These are phyloP conservation scores for Soucietia sequanensis DNA, from an alignment of 805 yeast genomes.

Conservation along the genomic window DNA sequence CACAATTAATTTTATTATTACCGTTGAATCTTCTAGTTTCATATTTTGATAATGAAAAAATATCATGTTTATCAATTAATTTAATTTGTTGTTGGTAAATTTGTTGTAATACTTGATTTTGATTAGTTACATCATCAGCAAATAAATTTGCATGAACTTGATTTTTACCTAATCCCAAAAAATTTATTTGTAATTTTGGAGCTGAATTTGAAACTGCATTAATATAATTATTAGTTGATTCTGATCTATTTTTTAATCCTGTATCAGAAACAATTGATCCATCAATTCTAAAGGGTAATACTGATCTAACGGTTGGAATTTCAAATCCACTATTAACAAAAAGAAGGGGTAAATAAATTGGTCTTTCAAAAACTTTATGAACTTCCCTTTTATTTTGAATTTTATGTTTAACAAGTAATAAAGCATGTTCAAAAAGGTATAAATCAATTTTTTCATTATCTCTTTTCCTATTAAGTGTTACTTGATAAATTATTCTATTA, in stretches of 20 bases:
- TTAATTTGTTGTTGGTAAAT: constrained; percentile 77
- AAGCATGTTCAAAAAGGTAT: constrained; percentile 83
- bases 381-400: constrained; percentile 87
- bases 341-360: constrained; percentile 76
- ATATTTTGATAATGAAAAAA: constrained; percentile 73
- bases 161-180: constrained; percentile 52
- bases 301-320: constrained; percentile 55
- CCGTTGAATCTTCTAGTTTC: constrained; percentile 75
- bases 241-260: constrained; percentile 25
- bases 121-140: constrained; percentile 57
- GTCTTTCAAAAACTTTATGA: constrained; percentile 85
- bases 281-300: constrained; percentile 33
- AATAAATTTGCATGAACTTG: constrained; percentile 54
- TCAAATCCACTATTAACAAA: constrained; percentile 79
- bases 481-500: constrained; percentile 77
- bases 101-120: constrained; percentile 77
- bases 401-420: constrained; percentile 82
- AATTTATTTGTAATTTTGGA: constrained; percentile 47
- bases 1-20: constrained; percentile 79
- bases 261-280: constrained; percentile 39
- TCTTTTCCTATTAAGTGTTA: constrained; percentile 64
- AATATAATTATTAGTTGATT: constrained; percentile 23
- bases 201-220: constrained; percentile 24
- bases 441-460: constrained; percentile 81
- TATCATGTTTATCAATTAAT: constrained; percentile 68